Evolutionary conservation across 2,329 filamentous ascomycete genomes (phyloP).

Genomic region (Chaetomiaceae sp.): DNA sequence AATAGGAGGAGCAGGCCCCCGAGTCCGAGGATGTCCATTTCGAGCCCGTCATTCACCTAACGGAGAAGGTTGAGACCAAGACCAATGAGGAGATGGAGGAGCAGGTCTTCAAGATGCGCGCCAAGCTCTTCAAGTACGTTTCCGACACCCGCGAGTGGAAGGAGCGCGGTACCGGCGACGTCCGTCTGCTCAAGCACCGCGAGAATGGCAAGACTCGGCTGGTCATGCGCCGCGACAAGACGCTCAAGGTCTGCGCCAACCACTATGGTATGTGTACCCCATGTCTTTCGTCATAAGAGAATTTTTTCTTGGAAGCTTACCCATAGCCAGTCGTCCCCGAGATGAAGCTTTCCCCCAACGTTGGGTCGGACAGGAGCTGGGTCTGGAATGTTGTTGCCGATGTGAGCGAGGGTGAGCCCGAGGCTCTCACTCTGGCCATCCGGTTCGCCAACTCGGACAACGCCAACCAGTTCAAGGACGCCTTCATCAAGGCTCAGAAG

Average conservation of each 20-base stretch:
- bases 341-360: constrained; percentile 98
- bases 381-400: constrained; percentile 98
- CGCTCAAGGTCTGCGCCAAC: constrained; percentile 99
- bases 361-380: constrained; percentile 97
- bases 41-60: constrained; percentile 92
- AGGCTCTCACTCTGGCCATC: constrained; percentile 93
- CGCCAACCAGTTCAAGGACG: constrained; percentile 95
- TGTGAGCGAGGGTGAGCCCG: constrained; percentile 95
- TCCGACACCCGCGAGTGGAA: constrained; percentile 94
- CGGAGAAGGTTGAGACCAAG: constrained; percentile 94
- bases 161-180: constrained; percentile 95
- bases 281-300: too few species aligned
- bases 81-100: constrained; percentile 98
- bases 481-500: constrained; percentile 93
- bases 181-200: constrained; percentile 96
- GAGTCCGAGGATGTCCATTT: constrained; percentile 95
- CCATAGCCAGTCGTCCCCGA: constrained; percentile 74
- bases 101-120: constrained; percentile 98
- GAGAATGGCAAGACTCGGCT: constrained; percentile 96
- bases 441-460: constrained; percentile 98
- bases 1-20: constrained; percentile 69
- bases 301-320: constrained; percentile 1
- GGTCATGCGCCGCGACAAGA: constrained; percentile 99
- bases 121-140: constrained; percentile 99
- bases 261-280: constrained; percentile 76